Base-by-base conservation (phyloP, 2,329 filamentous ascomycete species). In the Exophiala viscosa region DNA sequence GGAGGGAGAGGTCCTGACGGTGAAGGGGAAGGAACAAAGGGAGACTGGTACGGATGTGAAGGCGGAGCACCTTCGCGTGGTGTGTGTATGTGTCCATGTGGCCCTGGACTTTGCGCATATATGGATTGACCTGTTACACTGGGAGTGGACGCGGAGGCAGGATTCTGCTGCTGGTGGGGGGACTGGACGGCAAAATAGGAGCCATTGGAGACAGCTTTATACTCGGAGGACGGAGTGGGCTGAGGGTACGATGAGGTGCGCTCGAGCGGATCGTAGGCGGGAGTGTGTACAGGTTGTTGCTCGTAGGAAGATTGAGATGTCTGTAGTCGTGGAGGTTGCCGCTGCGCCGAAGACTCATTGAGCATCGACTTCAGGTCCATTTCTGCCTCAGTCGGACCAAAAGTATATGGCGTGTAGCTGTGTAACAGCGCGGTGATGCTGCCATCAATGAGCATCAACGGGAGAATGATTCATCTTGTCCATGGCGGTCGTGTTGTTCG, bases 291-390 rank as follows among this genome's bases (percentile, higher is more conserved):
- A 9, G 45, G 11, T 39, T 28, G 13, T 13, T 39, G 50, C 11
- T 59, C 56, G 36, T 48, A 56, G 41, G 58, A 60, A 10, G 60
- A 48, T 18, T 57, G 55, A 40, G 57, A 45, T 20, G 60, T 62
- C 38, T 62, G 59, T 23, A 55, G 50, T 48, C 57, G 60, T 32
- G 61, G 61, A 42, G 61, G 55, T 34, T 54, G 57, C 47, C 50
- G 51, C 36, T 54, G 55, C 15, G 49, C 32, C 10, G 55, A 47
- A n/a, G 59, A 57, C 38, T 62, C 61, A 51, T 63, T 62, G 6
- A 63, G 61, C 58, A 63, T 62, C 43, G 60, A 61, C 55, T 59
- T 61, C 46, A 63, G 59, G 44, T 63, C 61, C 61, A 63, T 63
- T 48, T 48, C 45, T 54, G 54, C 50, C 41, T 45, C 51, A 49